A percentile compares a stretch with the other conserved stretches of the same genome.
Evolutionary conservation across 176 grass and related monocot species (phyloP).

Genomic region (Triticum aestivum): DNA sequence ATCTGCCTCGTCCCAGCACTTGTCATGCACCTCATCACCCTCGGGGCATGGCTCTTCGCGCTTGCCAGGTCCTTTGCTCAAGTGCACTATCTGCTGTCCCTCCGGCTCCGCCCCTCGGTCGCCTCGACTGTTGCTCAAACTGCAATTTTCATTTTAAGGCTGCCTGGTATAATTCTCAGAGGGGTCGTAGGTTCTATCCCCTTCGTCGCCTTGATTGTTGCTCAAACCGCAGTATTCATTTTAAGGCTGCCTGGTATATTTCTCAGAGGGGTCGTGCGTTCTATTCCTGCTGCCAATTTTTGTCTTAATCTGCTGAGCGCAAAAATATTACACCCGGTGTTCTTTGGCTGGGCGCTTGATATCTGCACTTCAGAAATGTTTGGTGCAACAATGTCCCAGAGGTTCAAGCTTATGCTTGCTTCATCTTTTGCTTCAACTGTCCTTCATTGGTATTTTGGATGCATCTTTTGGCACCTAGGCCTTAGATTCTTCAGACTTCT

Average conservation of each 20-base stretch:
- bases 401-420: conserved; percentile 17
- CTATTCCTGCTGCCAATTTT: background rate
- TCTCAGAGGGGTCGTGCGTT: background rate
- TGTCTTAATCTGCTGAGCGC: background rate
- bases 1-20: conserved; percentile 10
- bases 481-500: background rate
- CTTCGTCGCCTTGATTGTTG: background rate
- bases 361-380: conserved; percentile 37
- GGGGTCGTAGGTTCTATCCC: background rate
- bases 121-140: background rate
- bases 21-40: conserved; percentile 27
- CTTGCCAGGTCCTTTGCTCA: conserved; percentile 1
- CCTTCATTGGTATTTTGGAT: conserved; percentile 42
- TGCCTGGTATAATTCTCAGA: background rate
- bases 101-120: background rate
- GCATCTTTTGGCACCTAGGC: background rate
- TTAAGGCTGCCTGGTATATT: background rate
- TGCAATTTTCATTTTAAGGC: background rate
- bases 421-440: conserved; percentile 34
- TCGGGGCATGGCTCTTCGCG: conserved; percentile 28
- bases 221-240: background rate
- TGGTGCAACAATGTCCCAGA: conserved; percentile 23
- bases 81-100: conserved; percentile 24
- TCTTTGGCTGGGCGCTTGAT: conserved; percentile 35
- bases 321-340: background rate